These are phyloP conservation scores for Macrotyloma uniflorum DNA, from an alignment of 306 rosid genomes.

Conservation along the genomic window DNA sequence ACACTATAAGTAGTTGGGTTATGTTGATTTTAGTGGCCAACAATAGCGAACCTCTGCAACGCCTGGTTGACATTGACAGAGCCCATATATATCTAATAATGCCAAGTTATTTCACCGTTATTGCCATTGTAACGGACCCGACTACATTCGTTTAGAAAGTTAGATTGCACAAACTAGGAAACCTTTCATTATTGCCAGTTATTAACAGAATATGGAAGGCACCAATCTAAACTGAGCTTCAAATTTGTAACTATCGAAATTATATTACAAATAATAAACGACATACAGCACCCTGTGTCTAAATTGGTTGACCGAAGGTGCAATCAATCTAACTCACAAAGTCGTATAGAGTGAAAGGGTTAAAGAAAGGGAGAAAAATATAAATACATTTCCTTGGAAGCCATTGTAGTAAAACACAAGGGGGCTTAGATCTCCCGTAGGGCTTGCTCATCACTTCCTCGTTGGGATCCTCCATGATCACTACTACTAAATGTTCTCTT, in stretches of 20 bases:
- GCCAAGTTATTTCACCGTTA: too few relatives aligned
- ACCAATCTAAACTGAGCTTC: background rate
- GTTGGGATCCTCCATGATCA: slow-evolving; percentile 71
- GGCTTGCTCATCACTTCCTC: slow-evolving; percentile 57
- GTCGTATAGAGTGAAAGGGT: slow-evolving; percentile 24
- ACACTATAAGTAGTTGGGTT: too few relatives aligned
- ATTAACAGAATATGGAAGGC: background rate
- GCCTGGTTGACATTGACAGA: too few relatives aligned
- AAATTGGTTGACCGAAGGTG: slow-evolving; percentile 28
- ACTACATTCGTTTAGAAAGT: background rate
- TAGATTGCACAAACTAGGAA: background rate
- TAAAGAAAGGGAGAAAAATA: background rate
- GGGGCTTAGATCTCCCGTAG: slow-evolving; percentile 48
- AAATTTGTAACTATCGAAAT: slow-evolving; percentile 35
- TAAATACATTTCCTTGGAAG: slow-evolving; percentile 28
- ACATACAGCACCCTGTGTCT: slow-evolving; percentile 40
- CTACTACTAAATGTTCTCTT: slow-evolving; percentile 80
- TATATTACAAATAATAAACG: slow-evolving; percentile 29
- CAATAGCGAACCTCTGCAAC: too few relatives aligned
- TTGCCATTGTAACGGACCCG: too few relatives aligned
- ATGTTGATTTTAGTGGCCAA: too few relatives aligned
- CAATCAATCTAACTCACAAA: slow-evolving; percentile 32
- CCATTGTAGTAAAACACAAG: slow-evolving; percentile 15
- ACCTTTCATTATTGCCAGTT: background rate
- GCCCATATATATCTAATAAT: too few relatives aligned